These are phyloP conservation scores for Setaria viridis DNA, from an alignment of 202 grass and related monocot genomes.

Conservation along the genomic window DNA sequence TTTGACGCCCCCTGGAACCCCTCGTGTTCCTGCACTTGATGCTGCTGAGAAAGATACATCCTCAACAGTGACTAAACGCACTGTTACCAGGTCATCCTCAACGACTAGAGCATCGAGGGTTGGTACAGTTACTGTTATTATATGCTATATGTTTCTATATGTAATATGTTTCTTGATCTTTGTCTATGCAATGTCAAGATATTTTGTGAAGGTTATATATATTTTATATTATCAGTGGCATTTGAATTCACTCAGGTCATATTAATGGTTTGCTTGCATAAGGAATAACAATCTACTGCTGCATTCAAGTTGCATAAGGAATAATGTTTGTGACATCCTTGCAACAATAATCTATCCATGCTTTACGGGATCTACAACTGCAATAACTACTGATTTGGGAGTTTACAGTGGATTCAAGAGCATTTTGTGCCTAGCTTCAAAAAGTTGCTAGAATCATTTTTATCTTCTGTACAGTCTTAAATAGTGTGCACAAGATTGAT, in stretches of 20 bases:
- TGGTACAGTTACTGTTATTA: constrained; percentile 25
- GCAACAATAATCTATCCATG: neutral
- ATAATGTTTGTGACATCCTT: constrained; percentile 25
- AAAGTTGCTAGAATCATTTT: constrained; percentile 5
- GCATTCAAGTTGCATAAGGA: neutral
- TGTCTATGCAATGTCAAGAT: neutral
- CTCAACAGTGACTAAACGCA: constrained; percentile 60
- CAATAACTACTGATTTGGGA: neutral
- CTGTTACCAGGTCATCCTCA: constrained; percentile 69
- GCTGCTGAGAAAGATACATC: constrained; percentile 60
- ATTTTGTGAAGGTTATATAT: neutral
- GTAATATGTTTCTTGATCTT: constrained; percentile 35
- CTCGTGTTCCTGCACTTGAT: constrained; percentile 58
- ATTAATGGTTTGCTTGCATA: constrained; percentile 11
- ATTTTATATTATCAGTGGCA: neutral
- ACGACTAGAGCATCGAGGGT: constrained; percentile 87
- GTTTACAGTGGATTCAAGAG: neutral
- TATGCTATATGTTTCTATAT: neutral
- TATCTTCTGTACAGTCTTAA: neutral
- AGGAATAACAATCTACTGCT: neutral
- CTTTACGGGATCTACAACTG: neutral
- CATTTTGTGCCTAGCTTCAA: neutral
- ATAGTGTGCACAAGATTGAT: neutral
- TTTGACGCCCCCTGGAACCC: constrained; percentile 86
- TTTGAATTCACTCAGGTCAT: constrained; percentile 21